A percentile compares a stretch with the other conserved stretches of the same genome.
These are phyloP conservation scores for Oidiodendron maius DNA, from an alignment of 495 filamentous ascomycete species.

Conservation along the genomic window DNA sequence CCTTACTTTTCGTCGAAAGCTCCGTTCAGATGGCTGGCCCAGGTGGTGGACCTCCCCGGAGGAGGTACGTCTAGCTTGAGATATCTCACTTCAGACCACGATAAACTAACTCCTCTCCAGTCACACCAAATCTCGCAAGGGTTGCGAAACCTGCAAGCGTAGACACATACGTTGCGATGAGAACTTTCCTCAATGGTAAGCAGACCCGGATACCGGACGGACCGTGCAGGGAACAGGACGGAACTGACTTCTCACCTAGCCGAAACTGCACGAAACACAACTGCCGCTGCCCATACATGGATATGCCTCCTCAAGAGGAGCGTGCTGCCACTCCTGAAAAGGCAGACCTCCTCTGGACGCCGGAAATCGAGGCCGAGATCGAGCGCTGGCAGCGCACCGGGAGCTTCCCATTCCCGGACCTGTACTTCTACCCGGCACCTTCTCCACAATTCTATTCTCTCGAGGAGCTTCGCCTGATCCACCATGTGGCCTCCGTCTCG, in stretches of 20 bases:
- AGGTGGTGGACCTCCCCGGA: slow-evolving; percentile 64
- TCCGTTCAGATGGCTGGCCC: slow-evolving; percentile 58
- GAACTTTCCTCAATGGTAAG: slow-evolving; percentile 92
- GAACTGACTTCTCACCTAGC: slow-evolving; percentile 44
- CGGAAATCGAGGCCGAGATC: slow-evolving; percentile 67
- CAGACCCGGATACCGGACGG: background rate
- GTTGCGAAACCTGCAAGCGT: slow-evolving; percentile 95
- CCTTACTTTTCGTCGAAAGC: slow-evolving; percentile 2
- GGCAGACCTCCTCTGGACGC: slow-evolving; percentile 75
- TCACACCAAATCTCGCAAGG: slow-evolving; percentile 97
- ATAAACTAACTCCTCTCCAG: slow-evolving; percentile 44
- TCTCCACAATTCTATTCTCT: slow-evolving; percentile 59
- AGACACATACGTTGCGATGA: slow-evolving; percentile 98
- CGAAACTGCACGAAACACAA: slow-evolving; percentile 99
- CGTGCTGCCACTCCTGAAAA: slow-evolving; percentile 60
- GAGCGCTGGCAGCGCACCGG: slow-evolving; percentile 80
- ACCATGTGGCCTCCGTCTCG: slow-evolving; percentile 84
- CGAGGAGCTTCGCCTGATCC: slow-evolving; percentile 79
- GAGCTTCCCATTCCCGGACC: slow-evolving; percentile 78
- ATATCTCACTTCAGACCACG: no score
- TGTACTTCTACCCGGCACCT: slow-evolving; percentile 64
- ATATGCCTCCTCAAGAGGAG: slow-evolving; percentile 61
- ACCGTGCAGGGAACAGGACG: background rate
- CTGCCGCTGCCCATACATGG: slow-evolving; percentile 95
- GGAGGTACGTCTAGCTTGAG: slow-evolving; percentile 41